phyloP scores from a whole-genome alignment of 2,329 filamentous ascomycete genomes.

The Daldinia sp. region DNA sequence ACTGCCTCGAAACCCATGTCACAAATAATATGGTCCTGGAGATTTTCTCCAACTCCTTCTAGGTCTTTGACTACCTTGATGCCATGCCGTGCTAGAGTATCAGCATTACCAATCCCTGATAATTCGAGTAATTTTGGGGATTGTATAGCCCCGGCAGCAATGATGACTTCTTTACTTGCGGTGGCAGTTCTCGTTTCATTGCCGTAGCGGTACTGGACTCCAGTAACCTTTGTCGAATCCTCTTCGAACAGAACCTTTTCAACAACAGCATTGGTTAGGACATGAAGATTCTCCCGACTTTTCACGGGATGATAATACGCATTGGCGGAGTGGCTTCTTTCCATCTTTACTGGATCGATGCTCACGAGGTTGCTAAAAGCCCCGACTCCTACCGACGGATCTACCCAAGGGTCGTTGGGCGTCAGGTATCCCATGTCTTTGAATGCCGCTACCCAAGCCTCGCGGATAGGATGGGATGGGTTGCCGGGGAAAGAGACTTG shows the following conservation, averaged over 20 bases:
- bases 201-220: not conserved
- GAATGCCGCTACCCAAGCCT: not conserved
- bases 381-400: constrained; percentile 32
- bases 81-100: not conserved
- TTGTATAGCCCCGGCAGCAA: not conserved
- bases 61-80: not conserved
- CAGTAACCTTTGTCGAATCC: not conserved
- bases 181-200: not conserved
- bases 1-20: not conserved
- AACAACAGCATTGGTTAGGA: not conserved
- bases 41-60: not conserved
- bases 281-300: not conserved
- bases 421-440: constrained; percentile 17
- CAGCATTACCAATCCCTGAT: not conserved
- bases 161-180: not conserved
- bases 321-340: not conserved
- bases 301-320: not conserved
- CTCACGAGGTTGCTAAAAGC: constrained; percentile 41
- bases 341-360: constrained; percentile 29
- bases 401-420: constrained; percentile 19
- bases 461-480: not conserved
- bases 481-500: not conserved
- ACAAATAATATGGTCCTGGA: not conserved
- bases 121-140: not conserved
- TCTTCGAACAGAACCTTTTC: not conserved